Evolutionary conservation across 345 rosid genomes (phyloP).

Genomic region (Xanthoceras sorbifolium): DNA sequence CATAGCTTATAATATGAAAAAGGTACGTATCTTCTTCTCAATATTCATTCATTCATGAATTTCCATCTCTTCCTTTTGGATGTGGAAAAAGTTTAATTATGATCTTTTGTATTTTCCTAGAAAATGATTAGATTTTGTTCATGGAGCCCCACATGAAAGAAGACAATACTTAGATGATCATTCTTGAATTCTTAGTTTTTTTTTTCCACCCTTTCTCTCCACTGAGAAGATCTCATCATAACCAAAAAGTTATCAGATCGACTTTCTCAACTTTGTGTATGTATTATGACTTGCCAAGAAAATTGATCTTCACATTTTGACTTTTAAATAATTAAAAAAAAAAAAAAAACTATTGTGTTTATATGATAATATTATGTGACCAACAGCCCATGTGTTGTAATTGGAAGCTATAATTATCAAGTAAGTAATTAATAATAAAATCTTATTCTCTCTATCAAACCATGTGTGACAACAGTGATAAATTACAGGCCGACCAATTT

Average conservation of each 20-base stretch:
- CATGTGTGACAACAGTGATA: constrained; percentile 34
- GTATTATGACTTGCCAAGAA: background rate
- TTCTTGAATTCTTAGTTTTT: too few relatives aligned
- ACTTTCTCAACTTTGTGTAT: background rate
- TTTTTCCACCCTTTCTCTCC: too few relatives aligned
- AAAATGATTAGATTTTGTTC: constrained; percentile 4
- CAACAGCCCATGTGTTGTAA: constrained; percentile 41
- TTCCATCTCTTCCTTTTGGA: background rate
- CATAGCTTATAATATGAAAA: constrained; percentile 85
- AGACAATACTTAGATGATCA: background rate
- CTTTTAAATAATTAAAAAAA: background rate
- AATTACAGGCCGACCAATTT: background rate
- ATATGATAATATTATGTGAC: constrained; percentile 7
- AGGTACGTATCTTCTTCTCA: constrained; percentile 38
- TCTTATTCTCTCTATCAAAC: constrained; percentile 16
- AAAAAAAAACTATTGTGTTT: background rate
- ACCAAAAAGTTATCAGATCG: background rate
- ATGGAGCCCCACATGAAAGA: constrained; percentile 19
- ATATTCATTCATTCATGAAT: background rate
- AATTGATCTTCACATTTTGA: background rate
- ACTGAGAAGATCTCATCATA: background rate
- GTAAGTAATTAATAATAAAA: too few relatives aligned
- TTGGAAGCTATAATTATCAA: constrained; percentile 12
- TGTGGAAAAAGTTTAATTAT: too few relatives aligned
- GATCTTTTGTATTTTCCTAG: constrained; percentile 22